phyloP scores from a whole-genome alignment of 306 rosid genomes.

The Dicorynia guianensis region DNA sequence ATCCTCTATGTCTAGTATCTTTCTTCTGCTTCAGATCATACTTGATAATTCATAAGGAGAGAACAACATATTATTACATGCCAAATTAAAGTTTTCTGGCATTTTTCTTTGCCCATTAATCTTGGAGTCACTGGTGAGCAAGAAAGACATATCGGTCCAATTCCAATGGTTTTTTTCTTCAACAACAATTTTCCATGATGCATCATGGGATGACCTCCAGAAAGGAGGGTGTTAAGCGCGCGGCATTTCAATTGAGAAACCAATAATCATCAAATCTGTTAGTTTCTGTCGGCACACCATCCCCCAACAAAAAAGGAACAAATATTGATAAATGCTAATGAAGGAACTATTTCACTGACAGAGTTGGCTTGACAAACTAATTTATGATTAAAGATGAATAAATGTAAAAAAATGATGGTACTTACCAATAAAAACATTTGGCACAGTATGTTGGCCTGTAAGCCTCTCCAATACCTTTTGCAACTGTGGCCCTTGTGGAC shows the following conservation, averaged over 20 bases:
- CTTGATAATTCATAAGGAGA: not conserved
- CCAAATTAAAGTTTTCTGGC: not conserved
- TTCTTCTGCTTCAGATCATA: not conserved
- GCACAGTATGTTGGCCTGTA: slow-evolving; percentile 94
- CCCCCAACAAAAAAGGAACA: not conserved
- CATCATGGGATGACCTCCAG: not conserved
- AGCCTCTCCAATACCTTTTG: slow-evolving; percentile 87
- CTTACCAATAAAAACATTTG: slow-evolving; percentile 95
- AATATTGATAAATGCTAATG: slow-evolving; percentile 2
- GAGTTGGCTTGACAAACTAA: not conserved
- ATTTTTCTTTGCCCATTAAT: not conserved
- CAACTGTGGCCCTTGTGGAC: slow-evolving; percentile 98
- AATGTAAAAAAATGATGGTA: slow-evolving; percentile 27
- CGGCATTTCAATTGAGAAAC: not conserved
- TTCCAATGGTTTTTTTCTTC: not conserved
- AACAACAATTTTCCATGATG: not conserved
- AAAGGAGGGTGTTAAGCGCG: not conserved
- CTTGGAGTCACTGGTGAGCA: too few relatives aligned
- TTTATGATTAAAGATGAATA: slow-evolving; percentile 5
- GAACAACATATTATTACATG: slow-evolving; percentile 9
- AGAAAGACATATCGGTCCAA: too few relatives aligned
- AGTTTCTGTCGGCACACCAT: slow-evolving; percentile 8
- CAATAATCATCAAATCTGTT: not conserved
- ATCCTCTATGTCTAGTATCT: not conserved
- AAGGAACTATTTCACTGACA: slow-evolving; percentile 7